Evolutionary conservation across 306 rosid genomes (phyloP).

Genomic region (Quercus glauca): DNA sequence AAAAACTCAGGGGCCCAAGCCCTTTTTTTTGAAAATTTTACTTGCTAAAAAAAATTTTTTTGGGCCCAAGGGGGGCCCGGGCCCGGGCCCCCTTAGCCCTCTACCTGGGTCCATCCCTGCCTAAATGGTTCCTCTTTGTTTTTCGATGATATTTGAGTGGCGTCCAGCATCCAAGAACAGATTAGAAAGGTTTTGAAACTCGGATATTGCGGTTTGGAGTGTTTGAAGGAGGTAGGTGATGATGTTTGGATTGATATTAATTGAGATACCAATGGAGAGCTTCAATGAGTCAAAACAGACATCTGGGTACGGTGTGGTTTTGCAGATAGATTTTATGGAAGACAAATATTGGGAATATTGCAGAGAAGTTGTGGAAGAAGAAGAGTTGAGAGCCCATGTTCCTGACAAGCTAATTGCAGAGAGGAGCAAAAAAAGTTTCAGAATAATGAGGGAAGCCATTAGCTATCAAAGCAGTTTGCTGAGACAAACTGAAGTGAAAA

Average conservation of each 20-base stretch:
- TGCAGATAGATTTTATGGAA: constrained; percentile 53
- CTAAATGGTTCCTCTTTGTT: constrained; percentile 59
- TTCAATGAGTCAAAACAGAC: constrained; percentile 54
- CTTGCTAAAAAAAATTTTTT: too few species aligned
- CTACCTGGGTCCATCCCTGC: background rate
- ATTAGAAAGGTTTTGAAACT: constrained; percentile 54
- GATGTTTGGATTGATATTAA: constrained; percentile 58
- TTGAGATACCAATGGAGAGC: constrained; percentile 48
- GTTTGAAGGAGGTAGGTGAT: constrained; percentile 52
- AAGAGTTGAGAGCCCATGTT: constrained; percentile 13
- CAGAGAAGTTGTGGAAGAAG: constrained; percentile 25
- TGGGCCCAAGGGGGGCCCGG: too few species aligned
- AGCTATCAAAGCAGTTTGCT: background rate
- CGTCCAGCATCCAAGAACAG: constrained; percentile 39
- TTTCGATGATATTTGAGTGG: constrained; percentile 48
- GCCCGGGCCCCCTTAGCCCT: too few species aligned
- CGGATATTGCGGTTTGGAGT: constrained; percentile 53
- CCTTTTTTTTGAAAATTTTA: too few species aligned
- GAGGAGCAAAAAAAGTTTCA: constrained; percentile 38
- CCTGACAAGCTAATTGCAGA: constrained; percentile 19
- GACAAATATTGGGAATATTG: constrained; percentile 25
- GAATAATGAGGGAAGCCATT: constrained; percentile 47
- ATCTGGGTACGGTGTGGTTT: constrained; percentile 52
- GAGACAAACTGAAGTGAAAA: background rate
- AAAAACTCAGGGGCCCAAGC: too few species aligned